Evolutionary conservation across 345 rosid genomes (phyloP).

Genomic region (Punica granatum): DNA sequence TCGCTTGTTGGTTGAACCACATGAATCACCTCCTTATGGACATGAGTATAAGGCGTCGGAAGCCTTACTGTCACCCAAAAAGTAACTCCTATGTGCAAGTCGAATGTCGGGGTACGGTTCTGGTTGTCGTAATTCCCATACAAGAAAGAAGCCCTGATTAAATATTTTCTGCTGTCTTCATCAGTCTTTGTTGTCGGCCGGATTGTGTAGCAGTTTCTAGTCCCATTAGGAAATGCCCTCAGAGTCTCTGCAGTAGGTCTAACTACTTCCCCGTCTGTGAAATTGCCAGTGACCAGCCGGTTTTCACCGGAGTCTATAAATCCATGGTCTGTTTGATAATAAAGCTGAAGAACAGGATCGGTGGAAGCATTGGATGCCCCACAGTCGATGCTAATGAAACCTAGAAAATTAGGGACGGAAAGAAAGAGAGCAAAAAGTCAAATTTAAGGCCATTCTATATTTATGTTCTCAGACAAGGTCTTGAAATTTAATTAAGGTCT

Average conservation of each 20-base stretch:
- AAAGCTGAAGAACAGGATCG: constrained; percentile 20
- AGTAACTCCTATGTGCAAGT: constrained; percentile 16
- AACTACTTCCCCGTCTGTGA: neutral
- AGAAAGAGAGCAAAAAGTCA: neutral
- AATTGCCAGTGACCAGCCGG: constrained; percentile 7
- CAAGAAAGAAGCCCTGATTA: constrained; percentile 23
- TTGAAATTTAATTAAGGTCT: too few relatives aligned
- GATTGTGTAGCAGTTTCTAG: constrained; percentile 34
- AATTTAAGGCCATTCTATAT: too few relatives aligned
- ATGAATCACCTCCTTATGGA: neutral
- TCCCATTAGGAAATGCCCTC: constrained; percentile 32
- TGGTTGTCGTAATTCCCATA: constrained; percentile 38
- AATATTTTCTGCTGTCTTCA: constrained; percentile 17
- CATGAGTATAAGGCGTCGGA: neutral
- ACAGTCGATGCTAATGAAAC: constrained; percentile 44
- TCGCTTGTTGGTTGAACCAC: neutral
- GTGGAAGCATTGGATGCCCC: constrained; percentile 23
- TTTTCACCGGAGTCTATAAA: constrained; percentile 25
- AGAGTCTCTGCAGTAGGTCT: constrained; percentile 8
- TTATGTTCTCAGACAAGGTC: too few relatives aligned
- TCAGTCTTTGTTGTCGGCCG: constrained; percentile 16
- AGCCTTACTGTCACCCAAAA: neutral
- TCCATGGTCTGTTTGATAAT: constrained; percentile 24
- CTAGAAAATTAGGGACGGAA: constrained; percentile 17
- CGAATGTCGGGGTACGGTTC: constrained; percentile 19